Evolutionary conservation across 139 green algal species (phyloP).

Genomic region (Chlamydomonas schloesseri): DNA sequence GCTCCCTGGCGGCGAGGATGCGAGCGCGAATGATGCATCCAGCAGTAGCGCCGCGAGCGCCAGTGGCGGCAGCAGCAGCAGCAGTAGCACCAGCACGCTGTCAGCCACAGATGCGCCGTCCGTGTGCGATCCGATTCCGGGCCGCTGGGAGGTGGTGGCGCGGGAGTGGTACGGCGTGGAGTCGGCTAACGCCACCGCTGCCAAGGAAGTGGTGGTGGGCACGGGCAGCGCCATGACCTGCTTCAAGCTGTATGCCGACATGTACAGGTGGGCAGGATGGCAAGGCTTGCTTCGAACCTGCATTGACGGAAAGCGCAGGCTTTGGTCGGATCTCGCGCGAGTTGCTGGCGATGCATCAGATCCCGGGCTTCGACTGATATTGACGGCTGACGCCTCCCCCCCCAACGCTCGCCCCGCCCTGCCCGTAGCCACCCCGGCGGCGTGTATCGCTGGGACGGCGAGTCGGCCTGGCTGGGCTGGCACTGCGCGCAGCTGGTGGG

Average conservation of each 20-base stretch:
- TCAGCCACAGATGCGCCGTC: not conserved
- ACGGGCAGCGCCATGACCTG: constrained; percentile 14
- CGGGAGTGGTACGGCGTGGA: not conserved
- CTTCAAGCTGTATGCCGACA: constrained; percentile 16
- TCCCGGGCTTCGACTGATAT: too few species aligned
- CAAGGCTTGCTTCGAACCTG: too few species aligned
- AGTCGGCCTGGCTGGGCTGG: not conserved
- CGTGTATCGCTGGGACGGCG: not conserved
- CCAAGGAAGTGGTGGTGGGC: not conserved
- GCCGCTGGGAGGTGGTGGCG: not conserved
- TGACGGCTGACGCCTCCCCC: too few species aligned
- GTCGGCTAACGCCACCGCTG: not conserved
- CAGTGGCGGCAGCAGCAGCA: not conserved
- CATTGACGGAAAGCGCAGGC: too few species aligned
- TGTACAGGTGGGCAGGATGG: not conserved
- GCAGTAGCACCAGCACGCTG: not conserved
- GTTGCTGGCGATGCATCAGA: too few species aligned
- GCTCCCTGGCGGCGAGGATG: too few species aligned
- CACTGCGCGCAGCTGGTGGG: constrained; percentile 23
- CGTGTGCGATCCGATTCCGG: not conserved
- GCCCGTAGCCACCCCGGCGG: not conserved
- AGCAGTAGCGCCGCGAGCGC: too few species aligned
- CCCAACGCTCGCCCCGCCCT: too few species aligned
- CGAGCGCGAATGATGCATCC: too few species aligned
- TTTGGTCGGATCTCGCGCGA: too few species aligned